Base-by-base conservation (phyloP, 257 asterid genomes). In the Solanum raphanifolium region DNA sequence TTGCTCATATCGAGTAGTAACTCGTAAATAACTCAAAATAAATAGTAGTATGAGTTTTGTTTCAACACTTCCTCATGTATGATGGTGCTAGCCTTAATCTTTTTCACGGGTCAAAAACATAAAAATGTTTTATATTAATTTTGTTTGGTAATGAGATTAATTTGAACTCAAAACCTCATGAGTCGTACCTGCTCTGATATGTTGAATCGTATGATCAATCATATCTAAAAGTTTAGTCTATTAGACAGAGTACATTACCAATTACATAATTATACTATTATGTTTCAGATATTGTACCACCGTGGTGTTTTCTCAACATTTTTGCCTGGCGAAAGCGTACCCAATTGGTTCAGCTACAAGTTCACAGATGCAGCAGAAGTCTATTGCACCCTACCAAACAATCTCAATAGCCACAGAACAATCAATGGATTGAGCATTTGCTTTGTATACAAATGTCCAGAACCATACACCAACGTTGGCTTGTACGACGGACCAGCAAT, bases 401-500 rank as follows among this genome's bases (percentile, higher is more conserved):
- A 9, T 8, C 3, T 36, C 29, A 35, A 36, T 11, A 84, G 58
- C 79, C 58, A 84, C 3, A 36, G 29, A 79, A 7, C 31, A 41
- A 65, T 84, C 29, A 65, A 11, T 35, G 87, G 87, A 36, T 36
- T 65, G 78, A 84, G 87, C 75, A 60, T 65, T 69, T 84, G 87
- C 36, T 41, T 84, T 65, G 87, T 65, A 25, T 84, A 84, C 58
- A 35, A 9, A 69, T 84, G 87, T 69, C 75, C 79, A 0, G 87
- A 84, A 15, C 39, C 65, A 43, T 79, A 84, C 58, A 84, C 73
- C 9, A 69, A 84, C 3, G 62, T 39, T 84, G 87, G 75, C 32
- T 60, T 84, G 52, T 36, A 32, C 20, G 18, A 35, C 20, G 79
- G 87, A 35, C 87, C 87, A 62, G 34, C 87, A 34, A 84, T 84